Evolutionary conservation across 495 filamentous ascomycete genomes (phyloP).

Genomic region (Podospora sp.): DNA sequence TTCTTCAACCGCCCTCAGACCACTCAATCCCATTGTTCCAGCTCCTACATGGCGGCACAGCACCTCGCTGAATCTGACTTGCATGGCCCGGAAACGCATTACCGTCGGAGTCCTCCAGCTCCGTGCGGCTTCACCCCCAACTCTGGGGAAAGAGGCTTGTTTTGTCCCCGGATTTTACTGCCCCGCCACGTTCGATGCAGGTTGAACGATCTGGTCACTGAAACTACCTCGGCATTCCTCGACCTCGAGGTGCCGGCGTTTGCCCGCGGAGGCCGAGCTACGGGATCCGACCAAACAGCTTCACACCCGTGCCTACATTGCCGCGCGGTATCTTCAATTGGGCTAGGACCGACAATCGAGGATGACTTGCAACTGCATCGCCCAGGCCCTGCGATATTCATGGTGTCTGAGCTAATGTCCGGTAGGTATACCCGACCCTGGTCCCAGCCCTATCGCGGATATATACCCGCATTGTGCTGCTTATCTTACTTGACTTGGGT

Average conservation of each 20-base stretch:
- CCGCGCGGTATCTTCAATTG: background rate
- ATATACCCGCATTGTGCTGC: background rate
- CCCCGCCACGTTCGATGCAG: background rate
- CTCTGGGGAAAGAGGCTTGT: background rate
- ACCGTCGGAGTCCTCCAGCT: background rate
- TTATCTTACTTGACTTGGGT: background rate
- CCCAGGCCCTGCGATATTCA: background rate
- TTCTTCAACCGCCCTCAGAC: background rate
- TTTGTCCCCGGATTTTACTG: background rate
- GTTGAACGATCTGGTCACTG: background rate
- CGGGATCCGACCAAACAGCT: background rate
- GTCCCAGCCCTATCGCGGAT: background rate
- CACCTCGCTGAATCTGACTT: background rate
- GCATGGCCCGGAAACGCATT: background rate
- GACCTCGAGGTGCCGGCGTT: background rate
- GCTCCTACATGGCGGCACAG: conserved; percentile 2
- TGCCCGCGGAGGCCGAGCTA: background rate
- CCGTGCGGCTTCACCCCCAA: background rate
- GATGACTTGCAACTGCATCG: background rate
- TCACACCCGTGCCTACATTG: background rate
- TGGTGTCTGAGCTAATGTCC: background rate
- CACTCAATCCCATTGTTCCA: background rate
- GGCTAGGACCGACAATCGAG: background rate
- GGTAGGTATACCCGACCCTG: background rate
- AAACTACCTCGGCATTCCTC: background rate